Evolutionary conservation across 1,284 basidiomycete genomes (phyloP), one percentile per base, ranked within the genome.

Genomic region (Fomitopsis betulina): DNA sequence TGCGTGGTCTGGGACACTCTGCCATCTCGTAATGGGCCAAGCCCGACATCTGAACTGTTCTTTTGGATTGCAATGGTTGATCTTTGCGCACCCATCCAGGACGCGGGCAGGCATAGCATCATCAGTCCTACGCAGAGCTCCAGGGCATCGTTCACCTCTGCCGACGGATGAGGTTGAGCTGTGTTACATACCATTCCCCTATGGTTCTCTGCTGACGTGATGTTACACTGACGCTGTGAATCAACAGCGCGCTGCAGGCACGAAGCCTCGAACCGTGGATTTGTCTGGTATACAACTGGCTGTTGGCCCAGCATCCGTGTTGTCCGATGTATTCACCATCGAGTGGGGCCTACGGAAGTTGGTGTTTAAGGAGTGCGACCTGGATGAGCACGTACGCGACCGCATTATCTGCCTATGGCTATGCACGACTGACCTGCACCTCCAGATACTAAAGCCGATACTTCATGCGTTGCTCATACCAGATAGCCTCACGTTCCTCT

Each of bases 391-490:
- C 58, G 92, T 93, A 64, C 60, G 83, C 62, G 5, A 32, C 23
- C 17, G 42, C 19, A 45, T 9, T 30, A 15, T 47, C 25, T 21
- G 23, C 39, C 2, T 25, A 30, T 33, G 5, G 30, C 40, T 27
- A 30, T 30, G 27, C 27, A 12, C 53, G 13, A 27, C 58, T 51
- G 45, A 32, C 25, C 37, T 51, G 51, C 17, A 37, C 35, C 27
- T 38, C 25, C 63, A 94, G 88, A 85, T 83, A 47, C 72, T 98
- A 57, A 97, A 97, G 75, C 92, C 93, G 0, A 86, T 98, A 19
- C 77, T 98, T 0, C 96, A 98, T 69, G 86, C 94, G 0, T 80
- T 99, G 1, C 83, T 98, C 55, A 91, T 98, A 51, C 91, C 91
- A 19, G 85, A 86, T 21, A 86, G 87, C 0, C 77, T 98, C 32